Conservation (phyloP, 1,139 yeast species). For the Lodderomyces oxycetoniae region DNA sequence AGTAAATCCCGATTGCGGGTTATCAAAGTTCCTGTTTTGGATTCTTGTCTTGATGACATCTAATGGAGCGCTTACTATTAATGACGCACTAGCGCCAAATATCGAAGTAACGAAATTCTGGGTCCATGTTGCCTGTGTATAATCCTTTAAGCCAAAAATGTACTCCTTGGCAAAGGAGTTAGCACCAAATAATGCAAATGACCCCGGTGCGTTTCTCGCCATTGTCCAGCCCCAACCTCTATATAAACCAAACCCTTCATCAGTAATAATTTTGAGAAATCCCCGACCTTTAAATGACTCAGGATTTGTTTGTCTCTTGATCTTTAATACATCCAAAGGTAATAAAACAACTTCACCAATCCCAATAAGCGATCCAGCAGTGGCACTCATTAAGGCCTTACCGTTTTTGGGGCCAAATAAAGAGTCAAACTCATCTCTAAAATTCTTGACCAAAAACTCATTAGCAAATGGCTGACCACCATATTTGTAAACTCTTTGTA, state of each 20-base stretch:
- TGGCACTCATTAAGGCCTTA: slow-evolving; percentile 91
- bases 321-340: slow-evolving; percentile 94
- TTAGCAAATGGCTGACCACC: slow-evolving; percentile 99
- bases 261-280: slow-evolving; percentile 73
- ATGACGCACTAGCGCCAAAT: slow-evolving; percentile 95
- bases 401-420: slow-evolving; percentile 92
- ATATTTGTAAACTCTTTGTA: slow-evolving; percentile 96
- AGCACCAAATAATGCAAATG: slow-evolving; percentile 96
- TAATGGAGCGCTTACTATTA: slow-evolving; percentile 94
- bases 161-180: slow-evolving; percentile 98
- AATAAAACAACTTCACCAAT: slow-evolving; percentile 94
- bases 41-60: slow-evolving; percentile 98
- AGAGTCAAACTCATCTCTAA: slow-evolving; percentile 63
- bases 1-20: slow-evolving; percentile 89
- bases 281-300: slow-evolving; percentile 98
- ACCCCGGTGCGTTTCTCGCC: slow-evolving; percentile 99
- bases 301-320: slow-evolving; percentile 98
- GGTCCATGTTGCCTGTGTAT: slow-evolving; percentile 86
- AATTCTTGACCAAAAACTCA: slow-evolving; percentile 78
- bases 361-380: slow-evolving; percentile 96
- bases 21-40: slow-evolving; percentile 92
- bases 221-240: slow-evolving; percentile 99
- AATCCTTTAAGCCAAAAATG: slow-evolving; percentile 79
- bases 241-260: slow-evolving; percentile 91
- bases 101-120: slow-evolving; percentile 96